Evolutionary conservation across 257 asterid genomes (phyloP), one percentile per base, ranked within the genome.

Genomic region (Nicotiana benthamiana): DNA sequence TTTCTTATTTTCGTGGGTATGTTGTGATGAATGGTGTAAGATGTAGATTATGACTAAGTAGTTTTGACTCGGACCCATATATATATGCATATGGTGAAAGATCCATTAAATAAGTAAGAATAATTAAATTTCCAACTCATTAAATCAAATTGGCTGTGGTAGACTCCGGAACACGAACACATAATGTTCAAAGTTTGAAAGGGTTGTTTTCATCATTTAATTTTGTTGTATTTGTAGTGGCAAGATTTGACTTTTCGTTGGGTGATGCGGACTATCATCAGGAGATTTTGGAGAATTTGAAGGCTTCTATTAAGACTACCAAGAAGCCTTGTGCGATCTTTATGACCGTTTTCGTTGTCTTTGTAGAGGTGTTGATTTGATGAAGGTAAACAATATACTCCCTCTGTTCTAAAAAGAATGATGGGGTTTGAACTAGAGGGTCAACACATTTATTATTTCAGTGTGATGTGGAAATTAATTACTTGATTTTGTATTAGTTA

Each of bases 181-280:
- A 40, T 9, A 40, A 9, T 40, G 48, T 40, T 40, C 48, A 9
- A 40, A 40, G 2, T 40, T 9, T 40, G 48, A 51, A 60, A 34
- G 6, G 80, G 76, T 52, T 53, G 70, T 22, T 18, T 81, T 66
- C 36, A 76, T 62, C 62, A 60, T 84, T 1, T 51, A 30, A 20
- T 77, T 59, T 30, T 65, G 81, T 20, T 65, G 77, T 12, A 57
- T 27, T n/a, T 51, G 74, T 89, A 95, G 98, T 96, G 83, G 99
- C 99, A 2, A 89, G 98, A 85, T 89, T 96, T 87, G 99, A 96
- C 86, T 89, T 96, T 81, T 96, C 99, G 22, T 94, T 91, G 97
- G 96, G 97, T 54, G 94, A 91, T 75, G 89, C 91, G 12, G 91
- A 89, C 51, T 93, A 88, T 86, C 99, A 96, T 81, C 97, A 91